These are phyloP conservation scores for Astrothelium macrocarpum DNA, from an alignment of 495 filamentous ascomycete genomes.

Conservation along the genomic window DNA sequence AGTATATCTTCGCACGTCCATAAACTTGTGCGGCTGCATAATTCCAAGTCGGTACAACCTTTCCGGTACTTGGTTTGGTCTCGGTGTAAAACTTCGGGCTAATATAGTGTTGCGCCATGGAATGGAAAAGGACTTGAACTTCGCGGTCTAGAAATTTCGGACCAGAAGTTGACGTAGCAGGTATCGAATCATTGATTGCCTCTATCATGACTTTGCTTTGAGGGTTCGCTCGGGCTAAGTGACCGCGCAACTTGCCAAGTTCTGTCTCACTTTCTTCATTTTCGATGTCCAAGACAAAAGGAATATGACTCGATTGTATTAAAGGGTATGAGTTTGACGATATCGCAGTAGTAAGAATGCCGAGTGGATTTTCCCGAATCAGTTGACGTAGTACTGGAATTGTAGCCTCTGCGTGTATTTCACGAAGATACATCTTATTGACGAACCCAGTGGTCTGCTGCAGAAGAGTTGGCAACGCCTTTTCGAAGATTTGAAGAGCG, in stretches of 20 bases:
- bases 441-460: too few species aligned
- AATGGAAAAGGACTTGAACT: constrained; percentile 46
- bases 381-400: constrained; percentile 37
- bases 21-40: constrained; percentile 50
- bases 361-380: constrained; percentile 44
- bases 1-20: constrained; percentile 40
- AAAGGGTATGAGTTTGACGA: constrained; percentile 35
- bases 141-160: constrained; percentile 31
- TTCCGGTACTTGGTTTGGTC: constrained; percentile 46
- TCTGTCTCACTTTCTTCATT: constrained; percentile 26
- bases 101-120: constrained; percentile 44
- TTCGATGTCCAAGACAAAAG: constrained; percentile 43
- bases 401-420: constrained; percentile 38
- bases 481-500: too few species aligned
- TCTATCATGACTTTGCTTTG: constrained; percentile 49
- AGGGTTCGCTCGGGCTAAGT: constrained; percentile 47
- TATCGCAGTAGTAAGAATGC: constrained; percentile 46
- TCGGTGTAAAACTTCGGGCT: constrained; percentile 51
- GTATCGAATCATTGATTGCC: constrained; percentile 7
- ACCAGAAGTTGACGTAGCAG: too few species aligned
- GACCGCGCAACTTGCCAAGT: constrained; percentile 39
- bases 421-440: constrained; percentile 49
- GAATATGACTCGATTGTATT: constrained; percentile 47
- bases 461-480: too few species aligned
- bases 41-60: constrained; percentile 56